Base-by-base conservation (phyloP, 148 eudicot genomes). In the Fagopyrum homotropicum region DNA sequence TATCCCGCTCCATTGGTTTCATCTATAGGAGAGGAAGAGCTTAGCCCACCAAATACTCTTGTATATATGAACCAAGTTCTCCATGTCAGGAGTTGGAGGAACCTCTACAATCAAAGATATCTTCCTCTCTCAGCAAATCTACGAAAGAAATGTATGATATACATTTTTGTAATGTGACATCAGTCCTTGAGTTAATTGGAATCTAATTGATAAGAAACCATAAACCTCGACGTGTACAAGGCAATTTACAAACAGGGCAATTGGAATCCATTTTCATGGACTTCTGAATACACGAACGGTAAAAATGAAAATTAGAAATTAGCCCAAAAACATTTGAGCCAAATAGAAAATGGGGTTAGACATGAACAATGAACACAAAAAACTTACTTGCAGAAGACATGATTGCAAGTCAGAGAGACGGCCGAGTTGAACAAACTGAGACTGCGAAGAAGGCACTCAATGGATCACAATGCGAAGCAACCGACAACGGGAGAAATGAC, bases 1-100 rank as follows among this genome's bases (percentile, higher is more conserved):
- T 22, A 22, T 22, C 26, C 26, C 26, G 26, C 26, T 22, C 26
- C 26, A 22, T 22, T 0, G 26, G 26, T 22, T 22, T 22, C 26
- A 22, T 22, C 26, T 22, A 22, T 22, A 22, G 26, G 26, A 22
- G 26, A 22, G 26, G 26, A 22, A 22, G 26, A 22, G 26, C 26
- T 22, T 22, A 22, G 26, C 26, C 26, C 26, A 22, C 26, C 26
- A 22, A 22, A 95, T 95, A 85, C 84, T 82, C 82, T 90, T 95
- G 87, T 92, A 95, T 78, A 95, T 88, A 72, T 74, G 85, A 61
- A 92, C 99, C 74, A 95, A 80, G 77, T 81, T 95, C 75, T 95
- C 97, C 99, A 95, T 95, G 77, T 95, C 97, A 52, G 96, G 99
- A 80, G 97, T 92, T 49, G 94, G 96, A 4, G 96, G 92, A 77